phyloP scores from a whole-genome alignment of 176 grass and related monocot species.

The Lolium perenne region DNA sequence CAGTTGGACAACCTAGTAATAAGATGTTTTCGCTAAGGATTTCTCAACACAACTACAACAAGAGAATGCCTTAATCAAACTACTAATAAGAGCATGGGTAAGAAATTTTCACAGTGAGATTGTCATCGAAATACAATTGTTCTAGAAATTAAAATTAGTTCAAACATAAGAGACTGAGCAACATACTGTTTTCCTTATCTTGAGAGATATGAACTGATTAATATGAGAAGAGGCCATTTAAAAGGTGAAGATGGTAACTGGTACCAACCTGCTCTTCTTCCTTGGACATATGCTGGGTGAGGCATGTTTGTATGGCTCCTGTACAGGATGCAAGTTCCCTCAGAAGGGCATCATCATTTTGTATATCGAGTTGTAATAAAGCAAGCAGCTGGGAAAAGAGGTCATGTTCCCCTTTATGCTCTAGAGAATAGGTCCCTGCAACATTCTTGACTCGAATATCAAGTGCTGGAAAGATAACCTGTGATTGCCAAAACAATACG shows the following conservation, averaged over 20 bases:
- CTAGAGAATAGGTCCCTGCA: conserved; percentile 85
- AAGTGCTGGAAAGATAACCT: conserved; percentile 99
- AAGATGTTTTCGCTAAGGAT: neutral
- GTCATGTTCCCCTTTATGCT: conserved; percentile 88
- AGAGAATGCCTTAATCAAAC: conserved; percentile 35
- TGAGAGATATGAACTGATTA: conserved; percentile 12
- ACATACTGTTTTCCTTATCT: conserved; percentile 13
- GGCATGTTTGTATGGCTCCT: conserved; percentile 84
- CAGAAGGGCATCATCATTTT: conserved; percentile 69
- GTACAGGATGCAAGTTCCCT: conserved; percentile 95
- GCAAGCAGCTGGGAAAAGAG: conserved; percentile 80
- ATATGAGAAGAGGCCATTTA: conserved; percentile 1
- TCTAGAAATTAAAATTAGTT: conserved; percentile 38
- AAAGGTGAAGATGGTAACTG: conserved; percentile 23
- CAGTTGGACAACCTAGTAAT: conserved; percentile 11
- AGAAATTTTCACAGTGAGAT: conserved; percentile 15
- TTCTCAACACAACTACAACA: conserved; percentile 21
- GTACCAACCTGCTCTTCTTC: conserved; percentile 88
- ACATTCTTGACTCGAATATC: conserved; percentile 97
- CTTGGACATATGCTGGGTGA: conserved; percentile 97
- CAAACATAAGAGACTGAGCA: conserved; percentile 8
- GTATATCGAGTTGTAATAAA: conserved; percentile 64
- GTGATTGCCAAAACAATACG: conserved; percentile 34
- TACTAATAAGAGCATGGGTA: conserved; percentile 7
- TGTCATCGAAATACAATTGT: conserved; percentile 20